A percentile compares a stretch with the other conserved stretches of the same genome.
phyloP scores from a whole-genome alignment of 192 early-diverging fungal species.

The Entomortierella parvispora region DNA sequence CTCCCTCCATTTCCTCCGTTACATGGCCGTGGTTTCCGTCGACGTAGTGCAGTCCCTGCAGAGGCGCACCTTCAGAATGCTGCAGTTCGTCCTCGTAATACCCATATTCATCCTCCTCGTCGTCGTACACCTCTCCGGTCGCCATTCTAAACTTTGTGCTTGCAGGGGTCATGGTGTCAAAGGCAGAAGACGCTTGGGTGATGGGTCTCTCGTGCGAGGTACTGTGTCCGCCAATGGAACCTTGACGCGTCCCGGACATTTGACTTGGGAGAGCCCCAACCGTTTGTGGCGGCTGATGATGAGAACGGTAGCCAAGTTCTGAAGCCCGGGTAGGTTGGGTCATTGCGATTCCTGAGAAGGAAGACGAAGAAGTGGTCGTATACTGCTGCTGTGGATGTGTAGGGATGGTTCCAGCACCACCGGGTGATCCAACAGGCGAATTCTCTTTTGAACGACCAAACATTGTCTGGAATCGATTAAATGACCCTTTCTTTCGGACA shows the following conservation, averaged over 20 bases:
- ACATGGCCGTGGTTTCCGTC: too few relatives aligned
- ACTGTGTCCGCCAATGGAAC: slow-evolving; percentile 29
- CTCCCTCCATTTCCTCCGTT: too few relatives aligned
- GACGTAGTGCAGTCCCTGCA: too few relatives aligned
- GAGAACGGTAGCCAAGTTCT: neutral
- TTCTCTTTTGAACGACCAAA: slow-evolving; percentile 46
- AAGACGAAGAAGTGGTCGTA: neutral
- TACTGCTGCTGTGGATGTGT: too few relatives aligned
- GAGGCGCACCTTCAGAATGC: neutral
- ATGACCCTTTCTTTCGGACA: slow-evolving; percentile 43
- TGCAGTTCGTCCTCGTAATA: slow-evolving; percentile 19
- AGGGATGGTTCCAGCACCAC: neutral
- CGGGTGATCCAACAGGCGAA: slow-evolving; percentile 28
- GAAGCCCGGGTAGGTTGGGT: neutral
- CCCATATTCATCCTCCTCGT: slow-evolving; percentile 18
- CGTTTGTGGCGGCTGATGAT: slow-evolving; percentile 7
- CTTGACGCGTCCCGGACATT: slow-evolving; percentile 8
- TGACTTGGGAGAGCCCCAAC: slow-evolving; percentile 32
- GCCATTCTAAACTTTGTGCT: slow-evolving; percentile 14
- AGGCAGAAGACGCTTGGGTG: slow-evolving; percentile 5
- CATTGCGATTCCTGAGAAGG: neutral
- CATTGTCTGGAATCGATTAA: slow-evolving; percentile 36
- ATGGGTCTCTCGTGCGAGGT: slow-evolving; percentile 44
- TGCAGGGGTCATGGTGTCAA: slow-evolving; percentile 9
- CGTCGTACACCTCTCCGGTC: slow-evolving; percentile 7